These are phyloP conservation scores for Casuarina glauca DNA, from an alignment of 306 rosid genomes.

Conservation along the genomic window DNA sequence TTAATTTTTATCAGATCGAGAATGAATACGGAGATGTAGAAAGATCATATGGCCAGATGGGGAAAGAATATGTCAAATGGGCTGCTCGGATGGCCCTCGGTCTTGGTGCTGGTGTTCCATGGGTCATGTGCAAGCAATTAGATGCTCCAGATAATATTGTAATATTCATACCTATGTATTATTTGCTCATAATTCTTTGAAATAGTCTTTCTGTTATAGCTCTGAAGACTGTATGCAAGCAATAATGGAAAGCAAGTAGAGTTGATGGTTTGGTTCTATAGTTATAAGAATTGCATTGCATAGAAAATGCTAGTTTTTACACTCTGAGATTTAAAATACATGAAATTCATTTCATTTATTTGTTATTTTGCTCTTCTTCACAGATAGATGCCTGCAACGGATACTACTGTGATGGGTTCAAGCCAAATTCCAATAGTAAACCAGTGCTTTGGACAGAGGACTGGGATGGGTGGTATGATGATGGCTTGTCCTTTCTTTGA, in stretches of 20 bases:
- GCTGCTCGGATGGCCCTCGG: conserved; percentile 87
- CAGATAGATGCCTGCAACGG: conserved; percentile 96
- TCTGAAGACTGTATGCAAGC: background rate
- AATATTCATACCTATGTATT: conserved; percentile 32
- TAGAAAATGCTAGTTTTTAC: background rate
- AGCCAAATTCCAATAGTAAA: conserved; percentile 70
- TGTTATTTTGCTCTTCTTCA: conserved; percentile 19
- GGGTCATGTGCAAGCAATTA: conserved; percentile 97
- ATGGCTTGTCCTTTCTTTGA: background rate
- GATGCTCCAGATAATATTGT: conserved; percentile 89
- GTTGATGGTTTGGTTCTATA: conserved; percentile 20
- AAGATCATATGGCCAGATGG: conserved; percentile 65
- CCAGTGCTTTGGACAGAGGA: conserved; percentile 87
- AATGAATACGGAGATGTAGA: conserved; percentile 96
- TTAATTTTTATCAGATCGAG: conserved; percentile 69
- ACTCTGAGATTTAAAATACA: conserved; percentile 21
- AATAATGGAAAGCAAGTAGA: conserved; percentile 19
- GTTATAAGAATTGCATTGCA: conserved; percentile 7
- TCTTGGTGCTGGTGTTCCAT: conserved; percentile 94
- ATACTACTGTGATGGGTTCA: conserved; percentile 93
- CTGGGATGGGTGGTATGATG: conserved; percentile 96
- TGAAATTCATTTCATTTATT: conserved; percentile 17
- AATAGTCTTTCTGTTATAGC: conserved; percentile 2
- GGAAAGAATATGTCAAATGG: conserved; percentile 90
- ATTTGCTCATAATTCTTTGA: background rate